These are phyloP conservation scores for Haplosporangium sp. DNA, from an alignment of 371 early-diverging fungal species.

Conservation along the genomic window DNA sequence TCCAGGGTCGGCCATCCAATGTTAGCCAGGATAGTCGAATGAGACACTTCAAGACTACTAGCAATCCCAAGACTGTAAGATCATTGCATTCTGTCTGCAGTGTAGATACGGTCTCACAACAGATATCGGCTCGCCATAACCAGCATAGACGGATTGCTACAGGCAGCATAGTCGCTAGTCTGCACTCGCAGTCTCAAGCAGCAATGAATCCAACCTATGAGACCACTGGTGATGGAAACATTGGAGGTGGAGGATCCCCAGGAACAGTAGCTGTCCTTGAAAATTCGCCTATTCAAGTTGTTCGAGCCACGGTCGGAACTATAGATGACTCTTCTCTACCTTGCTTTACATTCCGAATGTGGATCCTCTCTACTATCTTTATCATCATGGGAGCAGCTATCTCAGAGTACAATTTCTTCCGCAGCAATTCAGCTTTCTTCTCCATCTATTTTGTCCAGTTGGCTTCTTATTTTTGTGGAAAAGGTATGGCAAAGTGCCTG, in stretches of 20 bases:
- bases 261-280: constrained; percentile 52
- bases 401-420: constrained; percentile 61
- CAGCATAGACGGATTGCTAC: constrained; percentile 29
- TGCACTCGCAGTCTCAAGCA: constrained; percentile 17
- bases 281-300: constrained; percentile 79
- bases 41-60: constrained; percentile 2
- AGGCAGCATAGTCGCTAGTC: constrained; percentile 33
- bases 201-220: constrained; percentile 17
- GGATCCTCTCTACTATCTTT: constrained; percentile 74
- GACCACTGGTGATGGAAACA: not conserved
- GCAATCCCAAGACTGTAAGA: constrained; percentile 10
- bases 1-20: constrained; percentile 16
- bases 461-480: constrained; percentile 57
- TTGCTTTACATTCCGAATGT: constrained; percentile 71
- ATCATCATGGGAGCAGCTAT: constrained; percentile 70
- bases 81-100: constrained; percentile 44
- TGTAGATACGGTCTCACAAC: constrained; percentile 42
- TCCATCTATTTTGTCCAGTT: constrained; percentile 58
- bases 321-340: constrained; percentile 68
- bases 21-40: constrained; percentile 18
- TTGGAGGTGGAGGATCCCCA: not conserved
- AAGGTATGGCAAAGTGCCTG: constrained; percentile 51
- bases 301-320: constrained; percentile 73
- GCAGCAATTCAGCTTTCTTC: constrained; percentile 52
- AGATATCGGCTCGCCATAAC: constrained; percentile 40